phyloP scores from a whole-genome alignment of 805 yeast species.

The Zygoascus ofunaensis region DNA sequence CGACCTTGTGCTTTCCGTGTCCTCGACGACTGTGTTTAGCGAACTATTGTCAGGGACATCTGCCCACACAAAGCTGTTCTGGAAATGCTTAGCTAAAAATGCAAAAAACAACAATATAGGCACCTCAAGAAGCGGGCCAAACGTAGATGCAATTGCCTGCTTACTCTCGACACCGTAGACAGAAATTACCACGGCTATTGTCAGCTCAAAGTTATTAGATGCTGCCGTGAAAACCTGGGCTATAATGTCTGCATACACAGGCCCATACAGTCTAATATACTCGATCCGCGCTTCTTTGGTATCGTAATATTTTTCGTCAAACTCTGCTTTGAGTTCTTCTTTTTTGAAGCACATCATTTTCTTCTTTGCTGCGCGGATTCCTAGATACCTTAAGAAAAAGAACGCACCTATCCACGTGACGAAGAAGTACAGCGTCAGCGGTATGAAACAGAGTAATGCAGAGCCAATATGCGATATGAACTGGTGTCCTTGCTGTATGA shows the following conservation, averaged over 20 bases:
- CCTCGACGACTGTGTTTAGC: background rate
- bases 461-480: conserved; percentile 41
- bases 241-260: conserved; percentile 31
- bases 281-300: no score
- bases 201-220: conserved; percentile 49
- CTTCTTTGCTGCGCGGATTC: background rate
- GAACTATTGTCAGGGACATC: background rate
- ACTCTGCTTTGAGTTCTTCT: background rate
- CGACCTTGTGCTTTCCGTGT: no score
- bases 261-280: background rate
- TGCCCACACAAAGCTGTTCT: conserved; percentile 1
- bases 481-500: conserved; percentile 41
- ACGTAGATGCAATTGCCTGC: conserved; percentile 49
- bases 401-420: conserved; percentile 39
- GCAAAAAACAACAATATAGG: conserved; percentile 36
- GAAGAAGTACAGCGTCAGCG: conserved; percentile 40
- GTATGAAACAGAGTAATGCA: conserved; percentile 43
- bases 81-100: background rate
- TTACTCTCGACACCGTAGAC: conserved; percentile 44
- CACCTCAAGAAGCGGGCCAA: conserved; percentile 52
- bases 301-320: background rate
- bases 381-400: conserved; percentile 22
- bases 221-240: conserved; percentile 52
- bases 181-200: conserved; percentile 45
- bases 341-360: background rate